These are phyloP conservation scores for Fraxinus cuspidata DNA, from an alignment of 257 asterid genomes.

Conservation along the genomic window DNA sequence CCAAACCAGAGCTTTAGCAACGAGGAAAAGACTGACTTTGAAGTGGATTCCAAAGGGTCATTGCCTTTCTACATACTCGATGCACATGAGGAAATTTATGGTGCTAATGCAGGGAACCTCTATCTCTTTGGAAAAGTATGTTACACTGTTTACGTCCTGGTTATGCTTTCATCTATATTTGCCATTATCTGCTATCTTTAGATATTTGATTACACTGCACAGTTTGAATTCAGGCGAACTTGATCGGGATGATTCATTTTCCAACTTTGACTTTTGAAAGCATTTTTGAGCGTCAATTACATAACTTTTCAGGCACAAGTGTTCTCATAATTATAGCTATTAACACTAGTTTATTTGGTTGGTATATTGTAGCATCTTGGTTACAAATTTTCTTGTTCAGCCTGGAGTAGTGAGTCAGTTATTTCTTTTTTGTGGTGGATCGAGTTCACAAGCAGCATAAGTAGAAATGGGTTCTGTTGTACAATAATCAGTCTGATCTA, in stretches of 20 bases:
- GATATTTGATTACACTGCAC: not conserved
- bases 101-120: constrained; percentile 69
- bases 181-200: constrained; percentile 14
- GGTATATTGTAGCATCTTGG: constrained; percentile 5
- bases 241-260: constrained; percentile 6
- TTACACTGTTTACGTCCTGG: not conserved
- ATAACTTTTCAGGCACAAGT: constrained; percentile 5
- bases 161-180: constrained; percentile 18
- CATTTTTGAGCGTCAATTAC: not conserved
- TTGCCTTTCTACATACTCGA: constrained; percentile 86
- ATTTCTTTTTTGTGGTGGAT: not conserved
- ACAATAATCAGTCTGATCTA: not conserved
- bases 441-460: not conserved
- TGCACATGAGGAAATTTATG: constrained; percentile 82
- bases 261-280: constrained; percentile 5
- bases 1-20: constrained; percentile 31
- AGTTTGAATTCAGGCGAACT: constrained; percentile 3
- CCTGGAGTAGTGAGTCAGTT: not conserved
- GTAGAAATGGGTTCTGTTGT: not conserved
- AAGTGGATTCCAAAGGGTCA: constrained; percentile 73
- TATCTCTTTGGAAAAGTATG: constrained; percentile 95
- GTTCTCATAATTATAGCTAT: not conserved
- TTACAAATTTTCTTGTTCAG: not conserved
- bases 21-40: constrained; percentile 68
- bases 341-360: not conserved